These are phyloP conservation scores for Venturia oleaginea DNA, from an alignment of 2,329 filamentous ascomycete genomes.

Conservation along the genomic window DNA sequence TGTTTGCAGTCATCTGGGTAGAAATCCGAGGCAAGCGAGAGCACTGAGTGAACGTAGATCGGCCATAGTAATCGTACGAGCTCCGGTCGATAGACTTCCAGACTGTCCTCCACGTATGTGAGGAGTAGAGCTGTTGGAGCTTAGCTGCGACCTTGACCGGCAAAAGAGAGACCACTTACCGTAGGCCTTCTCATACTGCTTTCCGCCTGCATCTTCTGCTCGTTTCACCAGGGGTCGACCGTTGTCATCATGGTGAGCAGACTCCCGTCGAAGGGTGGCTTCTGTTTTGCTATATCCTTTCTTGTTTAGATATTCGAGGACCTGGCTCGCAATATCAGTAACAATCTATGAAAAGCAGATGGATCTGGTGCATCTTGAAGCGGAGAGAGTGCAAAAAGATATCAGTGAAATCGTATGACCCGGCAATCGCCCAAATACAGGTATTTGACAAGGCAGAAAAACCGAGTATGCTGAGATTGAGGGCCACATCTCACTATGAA, in stretches of 20 bases:
- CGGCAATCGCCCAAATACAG: background rate
- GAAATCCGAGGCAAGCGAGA: slow-evolving; percentile 66
- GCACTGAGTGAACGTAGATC: slow-evolving; percentile 84
- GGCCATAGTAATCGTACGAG: slow-evolving; percentile 85
- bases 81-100: slow-evolving; percentile 96
- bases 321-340: slow-evolving; percentile 33
- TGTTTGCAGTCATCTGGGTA: slow-evolving; percentile 63
- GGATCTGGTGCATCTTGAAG: background rate
- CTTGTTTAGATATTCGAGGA: slow-evolving; percentile 92
- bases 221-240: slow-evolving; percentile 61
- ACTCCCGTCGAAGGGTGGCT: slow-evolving; percentile 84
- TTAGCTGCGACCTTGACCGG: background rate
- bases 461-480: background rate
- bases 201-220: slow-evolving; percentile 60
- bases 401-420: background rate
- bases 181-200: slow-evolving; percentile 70
- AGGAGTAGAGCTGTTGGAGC: slow-evolving; percentile 48
- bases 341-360: too few species aligned
- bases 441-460: too few species aligned
- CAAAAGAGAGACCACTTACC: slow-evolving; percentile 27
- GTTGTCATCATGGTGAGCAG: slow-evolving; percentile 70
- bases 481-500: background rate
- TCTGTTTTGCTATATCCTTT: slow-evolving; percentile 91
- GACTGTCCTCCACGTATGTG: slow-evolving; percentile 80
- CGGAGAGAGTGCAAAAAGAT: background rate